A percentile compares a stretch with the other conserved stretches of the same genome.
Conservation (phyloP, 139 green algal species). For the Picochlorum sp. region DNA sequence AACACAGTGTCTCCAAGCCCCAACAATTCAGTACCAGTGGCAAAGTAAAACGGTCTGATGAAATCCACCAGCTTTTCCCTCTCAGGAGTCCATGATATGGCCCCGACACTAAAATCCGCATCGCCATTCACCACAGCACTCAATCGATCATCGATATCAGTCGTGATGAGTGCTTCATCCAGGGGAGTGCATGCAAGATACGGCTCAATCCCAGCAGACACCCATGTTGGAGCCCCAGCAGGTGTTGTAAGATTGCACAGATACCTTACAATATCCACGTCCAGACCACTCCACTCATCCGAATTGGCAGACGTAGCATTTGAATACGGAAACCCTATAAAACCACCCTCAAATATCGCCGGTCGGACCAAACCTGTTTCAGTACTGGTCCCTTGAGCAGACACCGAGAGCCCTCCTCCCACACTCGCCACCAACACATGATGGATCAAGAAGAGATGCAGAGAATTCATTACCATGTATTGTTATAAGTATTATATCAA, state of each 20-base stretch:
- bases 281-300: not conserved
- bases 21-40: not conserved
- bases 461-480: no score
- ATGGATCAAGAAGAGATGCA: no score
- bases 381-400: no score
- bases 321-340: not conserved
- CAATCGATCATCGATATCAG: not conserved
- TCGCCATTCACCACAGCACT: slow-evolving; percentile 1
- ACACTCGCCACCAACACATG: no score
- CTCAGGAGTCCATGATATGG: not conserved
- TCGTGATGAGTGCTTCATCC: not conserved
- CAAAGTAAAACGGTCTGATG: not conserved
- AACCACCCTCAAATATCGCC: not conserved
- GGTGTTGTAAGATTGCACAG: not conserved
- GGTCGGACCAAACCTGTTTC: not conserved
- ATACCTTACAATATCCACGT: not conserved
- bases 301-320: not conserved
- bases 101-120: not conserved
- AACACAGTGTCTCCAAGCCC: not conserved
- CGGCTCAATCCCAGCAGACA: not conserved
- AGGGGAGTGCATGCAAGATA: not conserved
- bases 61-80: not conserved
- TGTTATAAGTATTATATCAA: no score
- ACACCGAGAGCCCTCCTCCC: no score
- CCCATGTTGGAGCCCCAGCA: not conserved